These are phyloP conservation scores for Exserohilum rostratum DNA, from an alignment of 2,329 filamentous ascomycete genomes.

Conservation along the genomic window DNA sequence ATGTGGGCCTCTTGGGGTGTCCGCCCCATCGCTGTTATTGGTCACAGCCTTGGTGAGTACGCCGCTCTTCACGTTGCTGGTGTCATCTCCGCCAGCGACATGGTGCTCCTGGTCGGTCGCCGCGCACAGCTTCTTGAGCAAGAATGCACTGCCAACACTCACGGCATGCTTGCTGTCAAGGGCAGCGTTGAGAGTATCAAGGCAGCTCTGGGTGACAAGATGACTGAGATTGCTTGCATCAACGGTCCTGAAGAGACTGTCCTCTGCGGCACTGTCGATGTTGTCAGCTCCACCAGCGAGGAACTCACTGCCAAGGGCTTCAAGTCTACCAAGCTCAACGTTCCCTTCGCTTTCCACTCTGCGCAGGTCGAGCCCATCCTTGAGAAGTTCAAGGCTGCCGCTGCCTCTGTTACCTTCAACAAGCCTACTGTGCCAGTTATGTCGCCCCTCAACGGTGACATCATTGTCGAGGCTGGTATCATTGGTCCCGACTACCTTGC, in stretches of 20 bases:
- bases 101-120: conserved; percentile 73
- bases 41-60: conserved; percentile 73
- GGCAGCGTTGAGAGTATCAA: conserved; percentile 59
- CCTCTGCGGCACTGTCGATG: conserved; percentile 66
- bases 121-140: conserved; percentile 70
- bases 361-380: conserved; percentile 69
- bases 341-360: conserved; percentile 72
- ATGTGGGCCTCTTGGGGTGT: conserved; percentile 62
- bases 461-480: conserved; percentile 63
- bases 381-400: conserved; percentile 63
- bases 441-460: conserved; percentile 68
- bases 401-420: conserved; percentile 61
- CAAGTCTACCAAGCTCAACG: conserved; percentile 67
- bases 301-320: conserved; percentile 59
- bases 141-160: conserved; percentile 69
- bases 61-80: conserved; percentile 74
- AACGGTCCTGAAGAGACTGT: conserved; percentile 79
- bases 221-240: conserved; percentile 70
- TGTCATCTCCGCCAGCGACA: conserved; percentile 72
- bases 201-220: conserved; percentile 58
- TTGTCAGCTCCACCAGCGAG: conserved; percentile 62
- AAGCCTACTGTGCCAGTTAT: conserved; percentile 67
- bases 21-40: conserved; percentile 59
- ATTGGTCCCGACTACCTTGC: conserved; percentile 68
- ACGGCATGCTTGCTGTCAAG: conserved; percentile 69